Evolutionary conservation across 345 rosid genomes (phyloP), one percentile per base, ranked within the genome.

Genomic region (Arabidopsis arenosa): DNA sequence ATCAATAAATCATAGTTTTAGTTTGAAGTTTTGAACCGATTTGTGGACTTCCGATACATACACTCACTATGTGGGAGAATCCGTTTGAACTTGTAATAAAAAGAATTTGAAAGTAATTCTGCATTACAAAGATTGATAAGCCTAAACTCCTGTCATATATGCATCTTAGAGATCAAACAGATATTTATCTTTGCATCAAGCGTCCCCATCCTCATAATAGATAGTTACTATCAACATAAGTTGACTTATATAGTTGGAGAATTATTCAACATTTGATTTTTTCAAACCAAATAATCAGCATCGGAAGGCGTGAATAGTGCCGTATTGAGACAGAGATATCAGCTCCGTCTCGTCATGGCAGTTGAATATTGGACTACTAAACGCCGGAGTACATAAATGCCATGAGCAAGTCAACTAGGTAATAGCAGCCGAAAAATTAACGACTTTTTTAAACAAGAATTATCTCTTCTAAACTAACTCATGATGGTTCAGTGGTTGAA

Each of bases 141-240:
- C 9, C 14, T 61, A 37, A 43, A 21, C 8, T 21, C 21, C 18
- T 12, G 21, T 62, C 12, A 62, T 39, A 23, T 23, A 23, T 18
- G 15, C 5, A 11, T 23, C 15, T 61, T 12, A 9, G 18, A 9
- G 21, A 41, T 23, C 51, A 64, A 9, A 32, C n/a, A 14, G 9
- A 65, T 10, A 6, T 32, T 9, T 65, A 32, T 64, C 15, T 32
- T 3, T 33, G 17, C 8, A 60, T 26, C 15, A 14, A 10, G n/a
- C 58, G 49, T 71, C 57, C 58, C 67, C 28, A 36, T 14, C 13
- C 58, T 35, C 49, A 14, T n/a, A 23, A 70, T 70, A 13, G 44
- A 37, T 39, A 17, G 21, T 69, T 32, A 35, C 30, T 35, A 49
- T 70, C 47, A 33, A 47, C 33, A 21, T 47, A 2, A 44, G 2